Conservation (phyloP, 139 green algal species). For the Chlorella sp. region DNA sequence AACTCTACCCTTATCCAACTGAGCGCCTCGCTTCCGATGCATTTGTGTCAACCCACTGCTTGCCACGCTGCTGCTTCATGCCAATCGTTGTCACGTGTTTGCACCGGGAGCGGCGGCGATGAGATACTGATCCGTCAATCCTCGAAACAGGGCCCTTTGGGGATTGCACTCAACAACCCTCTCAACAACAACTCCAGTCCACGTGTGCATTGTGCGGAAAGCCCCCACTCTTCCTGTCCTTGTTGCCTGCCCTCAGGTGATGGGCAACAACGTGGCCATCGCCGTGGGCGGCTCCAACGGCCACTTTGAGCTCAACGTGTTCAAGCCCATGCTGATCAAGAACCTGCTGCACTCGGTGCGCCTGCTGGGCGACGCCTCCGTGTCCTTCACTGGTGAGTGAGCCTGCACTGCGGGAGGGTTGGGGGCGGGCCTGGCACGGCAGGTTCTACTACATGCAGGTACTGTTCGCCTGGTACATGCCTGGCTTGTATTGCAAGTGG, state of each 20-base stretch:
- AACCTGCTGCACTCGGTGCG: slow-evolving; percentile 63
- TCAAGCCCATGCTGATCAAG: slow-evolving; percentile 90
- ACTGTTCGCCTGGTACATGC: no score
- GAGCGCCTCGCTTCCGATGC: no score
- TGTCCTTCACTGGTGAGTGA: slow-evolving; percentile 85
- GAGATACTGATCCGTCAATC: slow-evolving; percentile 29
- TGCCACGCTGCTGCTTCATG: neutral
- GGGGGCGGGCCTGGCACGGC: neutral
- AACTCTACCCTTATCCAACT: slow-evolving; percentile 43
- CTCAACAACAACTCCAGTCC: no score
- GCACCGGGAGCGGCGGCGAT: neutral
- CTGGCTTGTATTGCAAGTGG: no score
- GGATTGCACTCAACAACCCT: slow-evolving; percentile 22
- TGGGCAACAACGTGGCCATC: slow-evolving; percentile 91
- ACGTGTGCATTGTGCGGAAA: no score
- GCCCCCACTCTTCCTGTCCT: no score
- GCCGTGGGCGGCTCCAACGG: slow-evolving; percentile 80
- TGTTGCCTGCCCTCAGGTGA: slow-evolving; percentile 81
- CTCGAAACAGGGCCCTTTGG: slow-evolving; percentile 26
- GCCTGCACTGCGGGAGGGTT: neutral
- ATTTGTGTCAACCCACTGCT: no score
- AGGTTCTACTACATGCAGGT: no score
- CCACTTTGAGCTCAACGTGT: slow-evolving; percentile 98
- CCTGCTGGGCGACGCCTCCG: slow-evolving; percentile 83
- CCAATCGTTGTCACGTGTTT: neutral